Conservation (phyloP, 1,139 yeast genomes). For the Debaryomyces udenii region DNA sequence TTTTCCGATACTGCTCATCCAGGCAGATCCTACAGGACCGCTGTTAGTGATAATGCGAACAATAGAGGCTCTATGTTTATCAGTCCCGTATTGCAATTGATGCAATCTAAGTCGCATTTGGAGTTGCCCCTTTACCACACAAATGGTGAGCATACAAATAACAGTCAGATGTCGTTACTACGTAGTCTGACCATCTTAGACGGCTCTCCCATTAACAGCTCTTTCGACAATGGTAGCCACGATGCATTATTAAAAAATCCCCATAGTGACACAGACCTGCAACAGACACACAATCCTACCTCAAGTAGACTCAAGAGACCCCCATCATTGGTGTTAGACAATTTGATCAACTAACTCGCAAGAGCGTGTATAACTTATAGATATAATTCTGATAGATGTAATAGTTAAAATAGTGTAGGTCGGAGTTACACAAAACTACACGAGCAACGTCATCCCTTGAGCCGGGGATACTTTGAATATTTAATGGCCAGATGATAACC, state of each 20-base stretch:
- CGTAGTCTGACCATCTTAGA: background rate
- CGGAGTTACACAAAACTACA: slow-evolving; percentile 5
- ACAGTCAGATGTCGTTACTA: slow-evolving; percentile 3
- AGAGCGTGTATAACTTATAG: slow-evolving; percentile 8
- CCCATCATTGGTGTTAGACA: slow-evolving; percentile 37
- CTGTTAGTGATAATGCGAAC: slow-evolving; percentile 15
- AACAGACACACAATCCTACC: too few species aligned
- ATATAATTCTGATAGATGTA: background rate
- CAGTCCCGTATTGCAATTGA: slow-evolving; percentile 34
- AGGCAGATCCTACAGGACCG: slow-evolving; percentile 29
- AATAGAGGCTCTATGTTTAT: slow-evolving; percentile 38
- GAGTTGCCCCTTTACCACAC: slow-evolving; percentile 26
- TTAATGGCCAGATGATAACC: background rate
- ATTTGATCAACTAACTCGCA: slow-evolving; percentile 19
- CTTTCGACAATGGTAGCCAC: slow-evolving; percentile 1
- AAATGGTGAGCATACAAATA: slow-evolving; percentile 7
- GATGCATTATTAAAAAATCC: too few species aligned
- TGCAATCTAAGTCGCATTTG: slow-evolving; percentile 18
- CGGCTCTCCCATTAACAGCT: slow-evolving; percentile 4
- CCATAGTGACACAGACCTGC: too few species aligned
- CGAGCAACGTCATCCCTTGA: slow-evolving; percentile 9
- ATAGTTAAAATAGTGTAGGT: background rate
- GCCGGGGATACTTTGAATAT: slow-evolving; percentile 4
- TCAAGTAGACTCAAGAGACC: slow-evolving; percentile 21
- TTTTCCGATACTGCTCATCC: slow-evolving; percentile 15